Evolutionary conservation across 2,329 filamentous ascomycete species (phyloP), one percentile per base, ranked within the genome.

Genomic region (Cordyceps cicadae): DNA sequence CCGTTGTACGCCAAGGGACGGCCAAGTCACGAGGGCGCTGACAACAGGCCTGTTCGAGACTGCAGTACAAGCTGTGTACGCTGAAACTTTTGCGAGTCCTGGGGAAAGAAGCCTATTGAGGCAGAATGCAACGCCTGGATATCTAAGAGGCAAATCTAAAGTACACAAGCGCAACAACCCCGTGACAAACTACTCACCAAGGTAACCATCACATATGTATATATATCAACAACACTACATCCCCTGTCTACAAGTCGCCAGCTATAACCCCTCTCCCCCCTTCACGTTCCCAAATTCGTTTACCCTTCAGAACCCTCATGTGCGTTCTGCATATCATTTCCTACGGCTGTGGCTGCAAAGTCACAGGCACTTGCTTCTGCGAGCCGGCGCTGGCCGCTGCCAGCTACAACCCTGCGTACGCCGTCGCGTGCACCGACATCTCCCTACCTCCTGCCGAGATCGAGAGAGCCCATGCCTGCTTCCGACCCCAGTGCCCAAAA

Each of bases 291-390:
- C n/a, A 12, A n/a, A 2, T n/a, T 5, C 6, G 24, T 11, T n/a
- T 17, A 8, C 29, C 12, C 26, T 14, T 12, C 5, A 21, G 12
- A 32, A 21, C 3, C 19, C 46, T 5, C 9, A 58, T 58, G 55
- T 58, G 55, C 24, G 21, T 58, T 6, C 15, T 14, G 12, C 48
- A 39, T 7, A 2, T 48, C 24, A 21, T 51, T 29, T 51, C 48
- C 12, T 58, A 49, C n/a, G 55, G 46, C 34, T 58, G 55, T 29
- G 55, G 55, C 48, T 58, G 55, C 46, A 51, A 39, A 51, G 46
- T 58, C 32, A 24, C 48, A 17, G 46, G 45, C 19, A 49, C 45
- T 32, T 32, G 21, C 34, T 43, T 51, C 17, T 58, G 55, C 46
- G 45, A 50, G 45, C 15, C 32, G 24, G 34, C 48, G 6, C 2